Percentiles rank a stretch among this genome's conserved stretches.
phyloP scores from a whole-genome alignment of 305 asterid species.

The Solanum aculeatissimum region DNA sequence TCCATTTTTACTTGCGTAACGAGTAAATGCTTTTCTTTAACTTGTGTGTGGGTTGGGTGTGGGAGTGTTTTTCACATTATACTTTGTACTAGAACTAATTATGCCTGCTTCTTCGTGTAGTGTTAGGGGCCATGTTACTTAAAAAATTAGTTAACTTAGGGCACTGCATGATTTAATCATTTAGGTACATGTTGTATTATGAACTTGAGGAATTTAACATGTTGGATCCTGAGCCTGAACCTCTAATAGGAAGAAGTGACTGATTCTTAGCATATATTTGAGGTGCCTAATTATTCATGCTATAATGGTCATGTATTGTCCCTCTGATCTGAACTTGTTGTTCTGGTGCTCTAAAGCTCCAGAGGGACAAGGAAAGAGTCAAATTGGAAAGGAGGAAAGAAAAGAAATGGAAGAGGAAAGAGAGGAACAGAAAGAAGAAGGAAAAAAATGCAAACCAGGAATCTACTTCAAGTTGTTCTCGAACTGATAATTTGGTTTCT shows the following conservation, averaged over 20 bases:
- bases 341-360: slow-evolving; percentile 87
- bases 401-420: slow-evolving; percentile 22
- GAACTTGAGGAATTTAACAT: background rate
- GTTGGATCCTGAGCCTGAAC: background rate
- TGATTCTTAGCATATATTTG: background rate
- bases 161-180: background rate
- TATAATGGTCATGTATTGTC: slow-evolving; percentile 11
- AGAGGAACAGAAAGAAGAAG: slow-evolving; percentile 14
- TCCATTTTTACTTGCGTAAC: background rate
- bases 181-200: background rate
- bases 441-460: slow-evolving; percentile 18
- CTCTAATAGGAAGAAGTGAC: background rate
- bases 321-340: slow-evolving; percentile 36
- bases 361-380: slow-evolving; percentile 40
- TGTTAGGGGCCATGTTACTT: background rate
- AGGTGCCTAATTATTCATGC: slow-evolving; percentile 6
- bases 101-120: background rate
- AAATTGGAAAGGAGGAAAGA: slow-evolving; percentile 33
- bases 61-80: background rate
- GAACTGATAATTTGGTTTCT: background rate
- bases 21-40: background rate
- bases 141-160: background rate
- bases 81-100: background rate
- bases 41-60: background rate
- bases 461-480: background rate